These are phyloP conservation scores for Huiozyma sinensis DNA, from an alignment of 805 yeast genomes.

Conservation along the genomic window DNA sequence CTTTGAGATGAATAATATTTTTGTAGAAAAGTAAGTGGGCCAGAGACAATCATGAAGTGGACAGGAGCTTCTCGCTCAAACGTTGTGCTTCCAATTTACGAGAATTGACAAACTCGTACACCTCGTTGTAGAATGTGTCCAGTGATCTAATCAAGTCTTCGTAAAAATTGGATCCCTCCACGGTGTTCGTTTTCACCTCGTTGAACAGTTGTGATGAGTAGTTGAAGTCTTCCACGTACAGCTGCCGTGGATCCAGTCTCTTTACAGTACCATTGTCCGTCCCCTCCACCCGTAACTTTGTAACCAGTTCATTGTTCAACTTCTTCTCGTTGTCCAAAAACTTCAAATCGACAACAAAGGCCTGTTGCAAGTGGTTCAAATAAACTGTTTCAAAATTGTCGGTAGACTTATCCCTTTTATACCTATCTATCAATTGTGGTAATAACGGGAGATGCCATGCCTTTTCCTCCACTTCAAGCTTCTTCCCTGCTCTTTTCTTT, in stretches of 20 bases:
- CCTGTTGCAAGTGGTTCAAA: slow-evolving; percentile 31
- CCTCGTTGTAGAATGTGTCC: slow-evolving; percentile 34
- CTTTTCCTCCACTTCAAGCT: slow-evolving; percentile 34
- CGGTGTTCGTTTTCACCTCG: slow-evolving; percentile 49
- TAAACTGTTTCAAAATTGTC: slow-evolving; percentile 33
- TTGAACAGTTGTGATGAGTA: slow-evolving; percentile 29
- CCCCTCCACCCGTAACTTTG: slow-evolving; percentile 27
- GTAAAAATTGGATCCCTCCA: slow-evolving; percentile 65
- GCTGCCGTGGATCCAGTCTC: slow-evolving; percentile 12
- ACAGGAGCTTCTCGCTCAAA: slow-evolving; percentile 28
- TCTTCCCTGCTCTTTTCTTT: slow-evolving; percentile 23
- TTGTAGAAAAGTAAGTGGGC: too few relatives aligned
- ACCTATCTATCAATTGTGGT: slow-evolving; percentile 42
- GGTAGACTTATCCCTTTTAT: slow-evolving; percentile 26
- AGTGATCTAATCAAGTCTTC: slow-evolving; percentile 44
- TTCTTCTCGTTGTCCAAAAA: slow-evolving; percentile 34
- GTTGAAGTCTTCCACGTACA: slow-evolving; percentile 20
- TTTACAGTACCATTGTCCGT: background rate
- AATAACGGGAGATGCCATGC: slow-evolving; percentile 38
- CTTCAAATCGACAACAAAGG: slow-evolving; percentile 40
- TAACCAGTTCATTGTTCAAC: slow-evolving; percentile 32
- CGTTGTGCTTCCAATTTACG: slow-evolving; percentile 45
- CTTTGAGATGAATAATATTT: too few relatives aligned
- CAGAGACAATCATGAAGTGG: too few relatives aligned
- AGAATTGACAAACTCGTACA: slow-evolving; percentile 40